Evolutionary conservation across 1,139 yeast species (phyloP).

Genomic region (Pneumocystis carinii): DNA sequence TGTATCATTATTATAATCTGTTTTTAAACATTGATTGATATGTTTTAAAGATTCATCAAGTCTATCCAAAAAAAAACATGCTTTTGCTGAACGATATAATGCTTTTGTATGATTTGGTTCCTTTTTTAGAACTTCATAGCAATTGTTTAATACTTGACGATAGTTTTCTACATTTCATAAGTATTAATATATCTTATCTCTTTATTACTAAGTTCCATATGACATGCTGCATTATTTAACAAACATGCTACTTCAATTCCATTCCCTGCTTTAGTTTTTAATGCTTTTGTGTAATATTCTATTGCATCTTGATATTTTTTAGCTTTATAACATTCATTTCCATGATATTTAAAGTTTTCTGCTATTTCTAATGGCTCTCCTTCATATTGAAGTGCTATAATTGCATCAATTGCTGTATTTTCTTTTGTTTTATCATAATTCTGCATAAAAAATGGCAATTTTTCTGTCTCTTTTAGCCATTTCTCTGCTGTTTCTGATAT

Average conservation of each 20-base stretch:
- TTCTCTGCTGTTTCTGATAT: not conserved
- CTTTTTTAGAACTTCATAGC: constrained; percentile 50
- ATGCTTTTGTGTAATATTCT: constrained; percentile 62
- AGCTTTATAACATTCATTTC: constrained; percentile 66
- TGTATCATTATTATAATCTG: constrained; percentile 40
- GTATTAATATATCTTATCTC: constrained; percentile 2
- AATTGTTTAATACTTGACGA: constrained; percentile 75
- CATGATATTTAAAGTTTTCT: constrained; percentile 76
- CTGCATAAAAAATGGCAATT: constrained; percentile 70
- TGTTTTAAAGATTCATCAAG: constrained; percentile 61
- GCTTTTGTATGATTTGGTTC: constrained; percentile 73
- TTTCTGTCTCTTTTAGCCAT: not conserved
- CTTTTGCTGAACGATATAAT: constrained; percentile 68
- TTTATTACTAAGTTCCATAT: constrained; percentile 43
- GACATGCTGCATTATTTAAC: constrained; percentile 82
- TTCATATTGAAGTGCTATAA: constrained; percentile 81
- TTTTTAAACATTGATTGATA: constrained; percentile 42
- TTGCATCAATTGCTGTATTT: constrained; percentile 65
- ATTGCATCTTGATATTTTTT: constrained; percentile 65
- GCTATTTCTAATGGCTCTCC: constrained; percentile 94
- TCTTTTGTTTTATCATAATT: constrained; percentile 67
- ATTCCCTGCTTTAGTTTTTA: constrained; percentile 47
- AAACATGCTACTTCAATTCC: constrained; percentile 31
- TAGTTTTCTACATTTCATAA: constrained; percentile 37
- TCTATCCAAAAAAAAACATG: constrained; percentile 52